A percentile compares a stretch with the other conserved stretches of the same genome.
phyloP scores from a whole-genome alignment of 441 rosid species.

The Arabidopsis lyrata region DNA sequence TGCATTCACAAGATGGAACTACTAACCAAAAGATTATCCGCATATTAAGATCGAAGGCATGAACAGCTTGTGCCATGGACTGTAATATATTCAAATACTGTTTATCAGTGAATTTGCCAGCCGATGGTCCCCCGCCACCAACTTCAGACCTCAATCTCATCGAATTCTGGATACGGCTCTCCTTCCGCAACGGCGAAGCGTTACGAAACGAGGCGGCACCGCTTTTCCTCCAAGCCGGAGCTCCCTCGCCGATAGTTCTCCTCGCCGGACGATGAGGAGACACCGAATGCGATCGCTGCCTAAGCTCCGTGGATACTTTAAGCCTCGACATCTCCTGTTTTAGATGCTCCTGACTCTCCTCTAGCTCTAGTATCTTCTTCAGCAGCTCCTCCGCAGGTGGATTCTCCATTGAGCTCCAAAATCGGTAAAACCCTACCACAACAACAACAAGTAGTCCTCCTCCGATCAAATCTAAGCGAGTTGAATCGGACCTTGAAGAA shows the following conservation, averaged over 20 bases:
- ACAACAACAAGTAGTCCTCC: background rate
- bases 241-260: constrained; percentile 44
- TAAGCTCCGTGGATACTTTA: constrained; percentile 50
- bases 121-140: constrained; percentile 56
- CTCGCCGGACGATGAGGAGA: constrained; percentile 79
- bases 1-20: constrained; percentile 20
- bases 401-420: constrained; percentile 53
- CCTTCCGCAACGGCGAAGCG: constrained; percentile 87
- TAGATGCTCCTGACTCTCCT: constrained; percentile 86
- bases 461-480: constrained; percentile 21
- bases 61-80: constrained; percentile 94
- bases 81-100: constrained; percentile 91
- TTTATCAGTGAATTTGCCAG: constrained; percentile 64
- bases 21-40: constrained; percentile 87
- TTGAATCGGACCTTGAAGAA: constrained; percentile 32
- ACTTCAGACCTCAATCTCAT: constrained; percentile 39
- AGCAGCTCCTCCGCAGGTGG: constrained; percentile 80
- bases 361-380: constrained; percentile 86
- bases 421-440: background rate
- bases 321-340: constrained; percentile 83
- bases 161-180: constrained; percentile 53
- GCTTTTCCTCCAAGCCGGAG: constrained; percentile 54
- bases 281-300: constrained; percentile 81
- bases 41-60: constrained; percentile 66
- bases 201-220: constrained; percentile 71